Evolutionary conservation across 176 grass and related monocot genomes (phyloP).

Genomic region (Stipa capillata): DNA sequence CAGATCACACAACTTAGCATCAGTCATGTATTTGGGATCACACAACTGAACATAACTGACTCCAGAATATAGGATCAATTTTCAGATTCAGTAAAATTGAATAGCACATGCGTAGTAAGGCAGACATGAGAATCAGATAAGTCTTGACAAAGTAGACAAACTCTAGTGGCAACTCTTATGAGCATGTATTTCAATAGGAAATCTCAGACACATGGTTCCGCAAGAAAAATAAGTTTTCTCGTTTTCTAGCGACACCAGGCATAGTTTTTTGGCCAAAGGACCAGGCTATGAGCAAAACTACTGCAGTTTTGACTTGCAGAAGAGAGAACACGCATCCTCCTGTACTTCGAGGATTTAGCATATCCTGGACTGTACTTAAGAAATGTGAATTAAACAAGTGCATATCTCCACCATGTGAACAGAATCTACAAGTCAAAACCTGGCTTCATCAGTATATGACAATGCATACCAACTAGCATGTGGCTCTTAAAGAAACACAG

Average conservation of each 20-base stretch:
- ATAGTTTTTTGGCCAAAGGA: slow-evolving; percentile 3
- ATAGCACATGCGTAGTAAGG: background rate
- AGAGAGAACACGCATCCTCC: slow-evolving; percentile 1
- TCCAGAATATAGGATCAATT: background rate
- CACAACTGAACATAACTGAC: background rate
- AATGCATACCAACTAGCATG: slow-evolving; percentile 2
- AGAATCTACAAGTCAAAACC: slow-evolving; percentile 18
- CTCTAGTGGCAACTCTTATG: background rate
- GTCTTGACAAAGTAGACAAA: background rate
- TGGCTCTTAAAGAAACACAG: background rate
- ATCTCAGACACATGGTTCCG: too few relatives aligned
- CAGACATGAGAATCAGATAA: background rate
- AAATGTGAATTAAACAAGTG: background rate
- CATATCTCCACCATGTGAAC: slow-evolving; percentile 5
- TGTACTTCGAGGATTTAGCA: slow-evolving; percentile 12
- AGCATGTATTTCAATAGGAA: too few relatives aligned
- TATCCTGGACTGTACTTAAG: background rate
- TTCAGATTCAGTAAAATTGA: background rate
- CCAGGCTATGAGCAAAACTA: background rate
- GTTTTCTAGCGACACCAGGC: background rate
- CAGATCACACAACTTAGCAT: background rate
- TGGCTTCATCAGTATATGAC: background rate
- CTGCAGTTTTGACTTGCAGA: slow-evolving; percentile 20
- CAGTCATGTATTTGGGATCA: too few relatives aligned
- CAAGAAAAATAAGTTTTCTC: too few relatives aligned